Base-by-base conservation (phyloP, 805 yeast species). In the Candida morakotiae region DNA sequence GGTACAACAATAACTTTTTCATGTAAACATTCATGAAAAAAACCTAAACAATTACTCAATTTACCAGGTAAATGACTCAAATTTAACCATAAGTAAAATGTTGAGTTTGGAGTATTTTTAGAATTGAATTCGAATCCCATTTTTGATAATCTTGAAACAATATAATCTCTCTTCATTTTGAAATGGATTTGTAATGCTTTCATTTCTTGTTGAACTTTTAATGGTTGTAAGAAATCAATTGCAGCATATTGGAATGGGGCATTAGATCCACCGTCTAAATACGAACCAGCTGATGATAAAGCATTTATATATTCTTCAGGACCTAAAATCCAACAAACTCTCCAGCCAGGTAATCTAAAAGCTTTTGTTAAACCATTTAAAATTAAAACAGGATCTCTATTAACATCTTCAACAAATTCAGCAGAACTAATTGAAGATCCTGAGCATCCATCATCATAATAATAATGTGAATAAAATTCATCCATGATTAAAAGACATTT, bases 241-340 rank as follows among this genome's bases (percentile, higher is more conserved):
- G 82, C 81, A 22, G 78, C 80, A 45, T 69, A 72, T 46, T 77
- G 83, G 64, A 77, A 75, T 1, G 82, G 81, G 20, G 75, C 73
- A 48, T 77, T 77, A 15, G 78, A 64, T 21, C 83, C 83, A 32
- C 83, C 83, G 43, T 77, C 83, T 41, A 77, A 56, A 42, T 62
- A 77, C 1, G 81, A 76, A 2, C 82, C 83, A 4, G 81, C 79
- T 18, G 79, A 71, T 35, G 75, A 63, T 42, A 77, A 62, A 3
- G 79, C 75, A 36, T 60, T 62, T 44, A 77, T 73, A 49, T 77
- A 77, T 35, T 73, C 77, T 47, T 75, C 80, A 13, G 83, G 83
- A 1, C 82, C 83, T 41, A 77, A 60, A 37, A 77, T 65, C 83
- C 83, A 77, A 46, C 81, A 76, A 9, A 73, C 71, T 56, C 83